phyloP scores from a whole-genome alignment of 2,329 filamentous ascomycete species.

The Thelonectria blattea region DNA sequence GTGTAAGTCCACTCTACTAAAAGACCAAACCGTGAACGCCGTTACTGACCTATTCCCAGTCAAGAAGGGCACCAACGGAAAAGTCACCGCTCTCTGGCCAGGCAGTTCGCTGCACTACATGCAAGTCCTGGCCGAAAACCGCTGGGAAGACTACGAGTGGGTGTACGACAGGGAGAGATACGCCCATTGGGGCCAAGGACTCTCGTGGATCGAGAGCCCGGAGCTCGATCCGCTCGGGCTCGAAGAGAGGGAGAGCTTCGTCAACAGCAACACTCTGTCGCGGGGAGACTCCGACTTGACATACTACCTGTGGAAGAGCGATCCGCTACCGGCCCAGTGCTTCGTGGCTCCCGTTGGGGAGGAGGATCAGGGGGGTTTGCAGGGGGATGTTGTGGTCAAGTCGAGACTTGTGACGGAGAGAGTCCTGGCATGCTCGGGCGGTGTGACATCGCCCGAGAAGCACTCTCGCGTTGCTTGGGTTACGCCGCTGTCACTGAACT shows the following conservation, averaged over 20 bases:
- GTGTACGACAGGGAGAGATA: conserved; percentile 28
- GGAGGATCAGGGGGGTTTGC: neutral
- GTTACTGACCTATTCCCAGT: conserved; percentile 13
- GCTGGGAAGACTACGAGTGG: conserved; percentile 38
- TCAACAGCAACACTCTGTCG: conserved; percentile 1
- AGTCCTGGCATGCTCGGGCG: neutral
- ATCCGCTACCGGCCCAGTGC: conserved; percentile 7
- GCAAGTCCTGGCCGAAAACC: conserved; percentile 44
- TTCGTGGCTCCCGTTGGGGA: neutral
- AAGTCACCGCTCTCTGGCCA: conserved; percentile 49
- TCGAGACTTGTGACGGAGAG: neutral
- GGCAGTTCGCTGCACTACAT: conserved; percentile 55
- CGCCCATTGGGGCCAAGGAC: conserved; percentile 31
- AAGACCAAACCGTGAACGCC: neutral
- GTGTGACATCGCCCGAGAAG: neutral
- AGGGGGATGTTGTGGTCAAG: neutral
- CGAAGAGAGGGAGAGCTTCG: conserved; percentile 9
- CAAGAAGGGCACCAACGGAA: conserved; percentile 43
- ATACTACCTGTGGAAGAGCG: conserved; percentile 20
- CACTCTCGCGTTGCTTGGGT: neutral
- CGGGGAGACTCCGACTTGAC: conserved; percentile 17
- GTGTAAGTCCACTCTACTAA: conserved; percentile 44
- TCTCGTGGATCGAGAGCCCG: conserved; percentile 33
- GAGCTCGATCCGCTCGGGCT: conserved; percentile 28
- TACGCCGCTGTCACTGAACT: neutral